Evolutionary conservation across 148 eudicot genomes (phyloP), one percentile per base, ranked within the genome.

Genomic region (Spergularia bocconei): DNA sequence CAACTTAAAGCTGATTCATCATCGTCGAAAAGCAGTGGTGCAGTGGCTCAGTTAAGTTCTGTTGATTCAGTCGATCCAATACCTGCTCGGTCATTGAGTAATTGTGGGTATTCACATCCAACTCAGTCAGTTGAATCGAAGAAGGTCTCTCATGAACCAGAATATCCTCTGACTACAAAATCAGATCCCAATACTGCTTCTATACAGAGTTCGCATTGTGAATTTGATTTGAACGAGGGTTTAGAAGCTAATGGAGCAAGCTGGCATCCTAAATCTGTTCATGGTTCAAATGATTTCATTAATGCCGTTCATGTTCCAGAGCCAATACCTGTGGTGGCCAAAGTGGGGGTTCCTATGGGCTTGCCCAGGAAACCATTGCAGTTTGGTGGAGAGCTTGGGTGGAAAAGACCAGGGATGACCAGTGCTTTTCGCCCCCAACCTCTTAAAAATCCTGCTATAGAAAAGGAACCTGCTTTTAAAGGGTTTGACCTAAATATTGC

Each of bases 401-500:
- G 87, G 91, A 90, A 80, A 55, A 86, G 85, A 68, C 75, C 86
- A 29, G 79, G 82, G 19, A 63, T 58, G 72, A 71, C 85, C 41
- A 90, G 88, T 78, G 94, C 91, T 54, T 90, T 88, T 76, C 84
- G 80, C 23, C 71, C 91, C 13, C 75, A 84, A 20, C 15, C 51
- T 71, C 23, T 56, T 4, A 70, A 25, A 20, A 60, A 58, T 50
- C 67, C 75, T 9, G 65, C 19, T 25, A 73, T 62, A 69, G 59
- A 70, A 56, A 73, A 47, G 39, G 58, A 11, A 41, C 21, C 54
- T 63, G 55, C 48, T 50, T 20, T 71, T 53, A 38, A 71, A 50
- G 84, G 83, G 59, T 23, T 88, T 20, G 92, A 88, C 82, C 87
- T 88, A 54, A 88, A 88, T 63, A 57, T 88, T 74, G 89, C 88